phyloP scores from a whole-genome alignment of 805 yeast genomes.

The Saturnispora bothae region DNA sequence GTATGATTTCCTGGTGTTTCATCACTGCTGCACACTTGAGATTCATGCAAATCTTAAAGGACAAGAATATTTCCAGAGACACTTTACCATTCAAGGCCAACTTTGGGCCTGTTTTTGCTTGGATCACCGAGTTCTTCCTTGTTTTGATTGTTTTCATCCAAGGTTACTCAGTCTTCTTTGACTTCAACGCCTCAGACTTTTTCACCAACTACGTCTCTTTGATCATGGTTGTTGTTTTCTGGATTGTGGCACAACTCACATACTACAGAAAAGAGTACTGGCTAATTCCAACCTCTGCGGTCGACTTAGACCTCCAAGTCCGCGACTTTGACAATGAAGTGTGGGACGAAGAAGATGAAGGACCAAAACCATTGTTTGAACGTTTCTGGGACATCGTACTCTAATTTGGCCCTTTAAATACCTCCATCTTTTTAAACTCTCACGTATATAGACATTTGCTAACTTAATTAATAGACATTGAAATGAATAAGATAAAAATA shows the following conservation, averaged over 20 bases:
- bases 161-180: constrained; percentile 56
- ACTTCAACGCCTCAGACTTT: constrained; percentile 43
- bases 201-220: constrained; percentile 64
- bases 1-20: constrained; percentile 63
- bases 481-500: too few relatives aligned
- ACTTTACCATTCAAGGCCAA: constrained; percentile 63
- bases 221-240: constrained; percentile 44
- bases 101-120: constrained; percentile 56
- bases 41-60: constrained; percentile 54
- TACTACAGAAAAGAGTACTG: constrained; percentile 37
- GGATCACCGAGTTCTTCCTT: constrained; percentile 46
- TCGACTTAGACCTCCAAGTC: constrained; percentile 33
- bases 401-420: neutral
- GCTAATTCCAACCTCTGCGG: constrained; percentile 38
- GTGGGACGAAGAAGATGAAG: constrained; percentile 36
- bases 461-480: too few relatives aligned
- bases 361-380: constrained; percentile 65
- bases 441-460: too few relatives aligned
- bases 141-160: constrained; percentile 52
- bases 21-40: constrained; percentile 56
- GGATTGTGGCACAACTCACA: constrained; percentile 41
- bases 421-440: too few relatives aligned
- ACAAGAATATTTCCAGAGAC: constrained; percentile 56
- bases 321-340: constrained; percentile 29
- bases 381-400: constrained; percentile 41